Base-by-base conservation (phyloP, 148 eudicot species). In the Agrostemma githago region DNA sequence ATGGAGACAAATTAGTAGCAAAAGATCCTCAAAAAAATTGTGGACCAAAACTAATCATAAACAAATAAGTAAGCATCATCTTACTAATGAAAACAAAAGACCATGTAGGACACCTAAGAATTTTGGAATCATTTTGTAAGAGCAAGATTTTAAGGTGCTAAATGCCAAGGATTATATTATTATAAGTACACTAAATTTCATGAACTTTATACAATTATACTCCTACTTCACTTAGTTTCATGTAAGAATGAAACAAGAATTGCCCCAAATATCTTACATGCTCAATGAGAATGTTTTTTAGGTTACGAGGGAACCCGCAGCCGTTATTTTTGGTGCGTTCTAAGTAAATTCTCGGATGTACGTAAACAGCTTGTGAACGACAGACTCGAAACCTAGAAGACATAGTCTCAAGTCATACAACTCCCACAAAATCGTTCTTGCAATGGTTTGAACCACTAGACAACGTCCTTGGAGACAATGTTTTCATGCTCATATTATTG, bases 11-110 rank as follows among this genome's bases (percentile, higher is more conserved):
- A 65, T 5, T 54, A 66, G 69, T 38, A 58, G 7, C 59, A 65
- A 70, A 71, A 66, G 74, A 71, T 75, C 74, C 57, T 20, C 53
- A 21, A 60, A 26, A 26, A 37, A 65, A 19, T 60, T 40, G 71
- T 69, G 82, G 77, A 63, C 82, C 74, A 68, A 53, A 12, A 9
- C 59, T 34, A 69, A n/a, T 17, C 12, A 59, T 44, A 68, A 43
- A 63, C 40, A 4, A 70, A 42, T 21, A 53, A 53, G 21, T 56
- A 79, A 79, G 71, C 38, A 62, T 57, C 16, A 59, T 46, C 58
- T 53, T 53, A 75, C 21, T 16, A 16, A n/a, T 42, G 48, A 34
- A 11, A 62, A 44, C 46, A 39, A 41, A 61, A 6, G 9, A 77
- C 70, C 70, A 60, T 21, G 40, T 42, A 59, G 42, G 26, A 71